Base-by-base conservation (phyloP, 2,329 filamentous ascomycete genomes). In the Juglanconis juglandina region DNA sequence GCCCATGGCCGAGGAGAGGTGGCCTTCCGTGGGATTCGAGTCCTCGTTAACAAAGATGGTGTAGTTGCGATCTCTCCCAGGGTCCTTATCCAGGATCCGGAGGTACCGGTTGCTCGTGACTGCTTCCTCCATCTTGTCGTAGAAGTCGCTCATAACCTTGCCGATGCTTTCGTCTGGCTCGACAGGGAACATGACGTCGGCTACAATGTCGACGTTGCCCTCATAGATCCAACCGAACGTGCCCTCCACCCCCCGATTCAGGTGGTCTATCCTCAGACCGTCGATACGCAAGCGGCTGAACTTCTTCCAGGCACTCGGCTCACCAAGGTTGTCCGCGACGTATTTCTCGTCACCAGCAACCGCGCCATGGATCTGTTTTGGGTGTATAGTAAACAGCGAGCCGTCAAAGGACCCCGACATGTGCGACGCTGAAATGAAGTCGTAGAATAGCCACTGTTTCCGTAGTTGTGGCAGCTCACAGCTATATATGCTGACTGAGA, bases 201-300 rank as follows among this genome's bases (percentile, higher is more conserved):
- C 90, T 13, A 98, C 88, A 63, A 99, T 96, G 71, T 99, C 95
- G 46, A 99, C 92, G 64, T 95, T 96, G 39, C 95, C 95, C 75
- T 98, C 92, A 66, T 96, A 90, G 56, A 99, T 99, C 95, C 95
- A 99, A 3, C 92, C 93, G 73, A 99, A 97, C 0, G 94, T 93
- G 0, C 95, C 95, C 63, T 95, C 87, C 17, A 96, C 92, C 32
- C 93, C 93, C 47, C 92, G 87, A 71, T 99, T 99, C 9, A 99
- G 81, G 72, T 99, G 95, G 68, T 98, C 95, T 58, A 99, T 97
- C 71, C 89, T 96, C 9, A 99, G 81, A 0, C 89, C 92, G 70
- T 99, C 95, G 60, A 99, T 96, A 5, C 95, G 87, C 61, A 98
- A 86, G 32, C 95, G 86, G 70, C 89, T 96, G 66, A 96, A 93